Conservation (phyloP, 805 yeast species). For the Yarrowia phangngaensis region DNA sequence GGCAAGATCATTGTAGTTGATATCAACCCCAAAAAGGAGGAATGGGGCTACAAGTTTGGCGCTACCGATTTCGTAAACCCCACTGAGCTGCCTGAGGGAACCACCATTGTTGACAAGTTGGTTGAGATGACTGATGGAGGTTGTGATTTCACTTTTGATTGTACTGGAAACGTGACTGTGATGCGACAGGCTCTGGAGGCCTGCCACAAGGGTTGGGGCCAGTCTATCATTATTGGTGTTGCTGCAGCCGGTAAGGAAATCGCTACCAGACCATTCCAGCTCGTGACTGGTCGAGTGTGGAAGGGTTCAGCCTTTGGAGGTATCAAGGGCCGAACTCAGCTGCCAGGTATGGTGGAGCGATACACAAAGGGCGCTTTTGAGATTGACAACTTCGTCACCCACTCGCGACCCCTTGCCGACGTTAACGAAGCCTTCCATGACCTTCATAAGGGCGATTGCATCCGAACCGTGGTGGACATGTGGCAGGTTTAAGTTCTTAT, state of each 20-base stretch:
- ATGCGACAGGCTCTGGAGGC: slow-evolving; percentile 97
- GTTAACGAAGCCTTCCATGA: slow-evolving; percentile 91
- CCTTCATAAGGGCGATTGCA: slow-evolving; percentile 89
- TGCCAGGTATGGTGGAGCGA: slow-evolving; percentile 84
- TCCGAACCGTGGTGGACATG: slow-evolving; percentile 72
- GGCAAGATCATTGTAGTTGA: slow-evolving; percentile 77
- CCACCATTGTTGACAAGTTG: slow-evolving; percentile 74
- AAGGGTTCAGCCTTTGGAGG: slow-evolving; percentile 99
- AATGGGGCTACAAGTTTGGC: slow-evolving; percentile 85
- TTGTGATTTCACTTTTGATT: slow-evolving; percentile 90
- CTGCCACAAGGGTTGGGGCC: slow-evolving; percentile 99
- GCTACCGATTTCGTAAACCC: slow-evolving; percentile 96
- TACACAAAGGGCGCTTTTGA: slow-evolving; percentile 75
- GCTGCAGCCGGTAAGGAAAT: slow-evolving; percentile 98
- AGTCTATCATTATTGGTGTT: slow-evolving; percentile 91
- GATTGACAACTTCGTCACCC: slow-evolving; percentile 94
- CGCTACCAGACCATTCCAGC: slow-evolving; percentile 95
- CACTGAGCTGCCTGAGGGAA: slow-evolving; percentile 64
- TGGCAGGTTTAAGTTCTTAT: slow-evolving; percentile 11
- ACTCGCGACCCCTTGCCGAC: slow-evolving; percentile 69
- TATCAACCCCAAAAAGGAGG: slow-evolving; percentile 75
- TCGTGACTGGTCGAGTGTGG: slow-evolving; percentile 99
- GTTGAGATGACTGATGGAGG: slow-evolving; percentile 96
- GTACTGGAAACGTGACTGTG: slow-evolving; percentile 93
- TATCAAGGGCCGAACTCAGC: slow-evolving; percentile 93